phyloP scores from a whole-genome alignment of 768 basidiomycete species.

The Cystofilobasidium ferigula region DNA sequence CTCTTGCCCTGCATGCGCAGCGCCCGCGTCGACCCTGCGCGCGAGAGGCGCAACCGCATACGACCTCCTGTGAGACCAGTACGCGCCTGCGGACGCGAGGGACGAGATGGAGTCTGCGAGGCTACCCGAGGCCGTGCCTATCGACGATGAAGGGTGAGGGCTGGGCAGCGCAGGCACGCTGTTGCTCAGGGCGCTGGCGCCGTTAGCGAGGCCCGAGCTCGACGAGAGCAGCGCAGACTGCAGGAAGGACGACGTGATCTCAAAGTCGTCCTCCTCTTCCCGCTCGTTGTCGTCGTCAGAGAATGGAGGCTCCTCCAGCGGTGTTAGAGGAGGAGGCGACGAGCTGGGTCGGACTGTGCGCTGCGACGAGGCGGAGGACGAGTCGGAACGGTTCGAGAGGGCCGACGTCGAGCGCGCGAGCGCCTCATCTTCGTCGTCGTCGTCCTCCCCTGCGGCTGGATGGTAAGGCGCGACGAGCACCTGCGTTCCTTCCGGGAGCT shows the following conservation, averaged over 20 bases:
- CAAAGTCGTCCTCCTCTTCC: conserved; percentile 18
- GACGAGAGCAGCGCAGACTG: conserved; percentile 21
- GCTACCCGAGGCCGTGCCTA: too few species aligned
- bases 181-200: too few species aligned
- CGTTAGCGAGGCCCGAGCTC: background rate
- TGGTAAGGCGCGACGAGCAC: conserved; percentile 15
- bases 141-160: too few species aligned
- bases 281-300: background rate
- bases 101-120: background rate
- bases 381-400: background rate
- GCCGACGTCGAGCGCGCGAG: background rate
- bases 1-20: conserved; percentile 35
- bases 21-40: too few species aligned
- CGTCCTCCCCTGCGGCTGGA: background rate
- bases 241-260: conserved; percentile 25
- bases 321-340: background rate
- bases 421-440: background rate
- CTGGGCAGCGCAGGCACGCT: too few species aligned
- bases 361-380: conserved; percentile 17
- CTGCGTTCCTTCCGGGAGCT: background rate
- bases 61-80: background rate
- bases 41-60: background rate
- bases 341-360: background rate
- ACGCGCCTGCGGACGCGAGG: background rate
- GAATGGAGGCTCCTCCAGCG: background rate